Conservation (phyloP, 345 rosid genomes). For the Nasturtium officinale region DNA sequence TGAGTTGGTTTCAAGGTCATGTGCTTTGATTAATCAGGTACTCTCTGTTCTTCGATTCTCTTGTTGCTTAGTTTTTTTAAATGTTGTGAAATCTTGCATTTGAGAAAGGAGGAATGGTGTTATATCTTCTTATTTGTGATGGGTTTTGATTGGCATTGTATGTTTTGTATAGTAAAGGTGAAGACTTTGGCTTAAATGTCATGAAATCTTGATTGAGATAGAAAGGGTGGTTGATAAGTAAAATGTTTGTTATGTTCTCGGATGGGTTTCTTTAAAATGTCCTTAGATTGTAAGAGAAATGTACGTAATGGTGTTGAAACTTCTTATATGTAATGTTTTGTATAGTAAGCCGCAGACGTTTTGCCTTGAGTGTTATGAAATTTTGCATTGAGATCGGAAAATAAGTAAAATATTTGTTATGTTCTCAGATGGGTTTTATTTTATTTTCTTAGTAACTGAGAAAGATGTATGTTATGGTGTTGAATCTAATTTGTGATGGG, state of each 20-base stretch:
- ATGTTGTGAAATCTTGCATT: background rate
- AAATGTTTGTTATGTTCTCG: background rate
- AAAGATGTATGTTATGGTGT: background rate
- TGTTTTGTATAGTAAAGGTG: background rate
- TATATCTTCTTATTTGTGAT: background rate
- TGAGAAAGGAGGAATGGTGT: background rate
- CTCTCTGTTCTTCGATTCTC: background rate
- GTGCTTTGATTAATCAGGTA: constrained; percentile 69
- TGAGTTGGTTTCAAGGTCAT: constrained; percentile 63
- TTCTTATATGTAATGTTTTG: background rate
- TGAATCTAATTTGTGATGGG: background rate
- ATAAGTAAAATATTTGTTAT: background rate
- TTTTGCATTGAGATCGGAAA: background rate
- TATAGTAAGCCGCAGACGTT: background rate
- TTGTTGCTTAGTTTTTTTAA: background rate
- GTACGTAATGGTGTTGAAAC: background rate
- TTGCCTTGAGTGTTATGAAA: background rate
- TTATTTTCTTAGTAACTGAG: background rate
- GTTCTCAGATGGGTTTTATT: background rate
- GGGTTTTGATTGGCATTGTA: background rate
- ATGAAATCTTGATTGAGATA: background rate
- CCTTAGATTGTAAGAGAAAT: background rate
- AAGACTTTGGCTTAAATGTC: background rate
- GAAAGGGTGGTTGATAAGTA: background rate
- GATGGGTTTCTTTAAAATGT: background rate